Base-by-base conservation (phyloP, 2,329 filamentous ascomycete genomes). In the Grosmannia penicillata region DNA sequence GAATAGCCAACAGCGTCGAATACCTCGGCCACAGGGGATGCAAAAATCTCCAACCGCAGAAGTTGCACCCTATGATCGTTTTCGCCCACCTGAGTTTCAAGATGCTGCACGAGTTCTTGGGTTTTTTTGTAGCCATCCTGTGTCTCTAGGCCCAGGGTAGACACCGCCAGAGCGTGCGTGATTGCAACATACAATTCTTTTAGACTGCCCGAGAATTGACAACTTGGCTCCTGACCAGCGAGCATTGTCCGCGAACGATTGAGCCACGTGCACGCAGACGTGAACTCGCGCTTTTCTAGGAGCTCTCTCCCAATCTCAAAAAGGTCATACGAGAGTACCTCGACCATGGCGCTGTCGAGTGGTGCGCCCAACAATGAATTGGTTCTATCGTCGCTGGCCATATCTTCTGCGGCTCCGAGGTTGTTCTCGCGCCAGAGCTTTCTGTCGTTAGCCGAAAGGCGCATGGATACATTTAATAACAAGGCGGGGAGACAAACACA, bases 381-480 rank as follows among this genome's bases (percentile, higher is more conserved):
- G 28, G 0, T 3, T 17, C 54, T 79, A 87, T 65, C 91, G 75
- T 54, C 84, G 75, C 39, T 93, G 83, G 22, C 83, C 82, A 78
- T 3, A n/a, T n/a, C 3, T 7, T 36, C 34, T 29, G 18, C 18
- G 6, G 18, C 34, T 8, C 23, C 18, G 4, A 9, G 5, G 6
- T 29, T 36, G 11, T 36, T 23, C 14, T 26, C 33, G 4, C 6
- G n/a, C 17, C 23, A 26, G 15, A 36, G 18, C 34, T 36, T 2
- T 29, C 4, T 14, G 19, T 11, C 13, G 34, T 28, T 13, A 35
- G 33, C n/a, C n/a, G n/a, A n/a, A n/a, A n/a, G n/a, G n/a, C n/a
- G n/a, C n/a, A 71, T 83, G 43, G 30, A 2, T 3, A 23, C n/a
- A 15, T 9, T 18, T 23, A 14, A 27, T 11, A 8, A n/a, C n/a